Base-by-base conservation (phyloP, 2,329 filamentous ascomycete genomes). In the Emericellopsis cladophorae region DNA sequence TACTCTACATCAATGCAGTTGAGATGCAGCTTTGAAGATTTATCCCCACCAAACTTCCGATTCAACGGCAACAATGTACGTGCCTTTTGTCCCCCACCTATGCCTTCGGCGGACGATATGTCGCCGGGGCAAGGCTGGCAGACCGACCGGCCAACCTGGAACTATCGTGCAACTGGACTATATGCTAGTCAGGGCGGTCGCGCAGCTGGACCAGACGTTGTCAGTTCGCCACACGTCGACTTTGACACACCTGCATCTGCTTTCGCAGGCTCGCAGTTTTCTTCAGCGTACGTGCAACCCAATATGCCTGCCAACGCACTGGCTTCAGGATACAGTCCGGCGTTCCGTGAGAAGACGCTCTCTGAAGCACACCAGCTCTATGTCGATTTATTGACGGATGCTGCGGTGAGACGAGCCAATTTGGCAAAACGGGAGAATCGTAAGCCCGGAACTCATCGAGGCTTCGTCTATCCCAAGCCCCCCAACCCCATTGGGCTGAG, bases 391-490 rank as follows among this genome's bases (percentile, higher is more conserved):
- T 12, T 29, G 26, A 29, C 12, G 12, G 26, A 29, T 29, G 26
- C 26, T 29, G 4, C 26, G 26, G 8, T 12, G 26, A 29, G 26
- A 29, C 8, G 12, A 12, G 12, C 26, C 26, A 12, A 29, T 21
- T 21, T 21, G 18, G 18, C 26, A 29, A 29, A 29, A 7, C 26
- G 12, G 26, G 26, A 29, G 6, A 29, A 29, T 12, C 12, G 26
- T 12, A 29, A 29, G 26, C 9, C 26, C 6, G 26, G 26, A 2
- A 12, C 4, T 9, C 64, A 12, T 59, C 67, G 1, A 76, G 67
- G 49, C 50, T 59, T 71, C 29, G 68, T 76, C 31, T 76, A 74
- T 48, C 71, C 74, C 2, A 76, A 72, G 18, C 26, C 31, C 18
- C 39, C 37, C 4, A 32, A 37, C 12, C 36, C 35, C 11, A 23